Conservation (phyloP, 768 basidiomycete genomes). For the Podaxis sp. region DNA sequence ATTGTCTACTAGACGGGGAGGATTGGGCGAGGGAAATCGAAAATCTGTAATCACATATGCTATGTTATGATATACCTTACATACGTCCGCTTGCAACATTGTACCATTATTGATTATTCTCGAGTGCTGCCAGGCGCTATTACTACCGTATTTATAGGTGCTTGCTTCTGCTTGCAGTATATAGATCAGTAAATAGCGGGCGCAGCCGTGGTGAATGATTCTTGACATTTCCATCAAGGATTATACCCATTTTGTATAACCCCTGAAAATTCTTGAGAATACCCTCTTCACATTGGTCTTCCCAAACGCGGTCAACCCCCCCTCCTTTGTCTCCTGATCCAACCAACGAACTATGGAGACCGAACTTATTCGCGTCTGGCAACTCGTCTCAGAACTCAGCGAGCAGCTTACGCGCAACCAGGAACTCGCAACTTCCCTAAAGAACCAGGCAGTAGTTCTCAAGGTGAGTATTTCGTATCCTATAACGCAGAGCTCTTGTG, state of each 20-base stretch:
- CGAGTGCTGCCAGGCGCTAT: background rate
- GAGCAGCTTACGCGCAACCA: constrained; percentile 84
- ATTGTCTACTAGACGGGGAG: constrained; percentile 35
- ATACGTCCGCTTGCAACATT: background rate
- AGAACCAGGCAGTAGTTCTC: constrained; percentile 66
- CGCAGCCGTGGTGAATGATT: background rate
- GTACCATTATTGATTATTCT: background rate
- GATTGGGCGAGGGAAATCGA: constrained; percentile 33
- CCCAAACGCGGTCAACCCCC: background rate
- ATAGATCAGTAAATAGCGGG: background rate
- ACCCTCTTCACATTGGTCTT: background rate
- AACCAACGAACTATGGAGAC: constrained; percentile 47
- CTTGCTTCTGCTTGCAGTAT: background rate
- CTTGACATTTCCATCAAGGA: background rate
- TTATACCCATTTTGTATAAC: background rate
- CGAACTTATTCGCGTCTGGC: constrained; percentile 76
- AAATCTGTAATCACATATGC: constrained; percentile 17
- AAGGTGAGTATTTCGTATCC: constrained; percentile 52
- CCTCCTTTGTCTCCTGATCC: background rate
- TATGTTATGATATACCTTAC: background rate
- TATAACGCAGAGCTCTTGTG: constrained; percentile 8
- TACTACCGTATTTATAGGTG: background rate
- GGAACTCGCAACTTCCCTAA: constrained; percentile 66
- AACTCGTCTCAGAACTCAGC: constrained; percentile 77
- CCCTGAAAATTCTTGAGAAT: background rate